Conservation (phyloP, 139 green algal genomes). For the Micromonas pusilla region DNA sequence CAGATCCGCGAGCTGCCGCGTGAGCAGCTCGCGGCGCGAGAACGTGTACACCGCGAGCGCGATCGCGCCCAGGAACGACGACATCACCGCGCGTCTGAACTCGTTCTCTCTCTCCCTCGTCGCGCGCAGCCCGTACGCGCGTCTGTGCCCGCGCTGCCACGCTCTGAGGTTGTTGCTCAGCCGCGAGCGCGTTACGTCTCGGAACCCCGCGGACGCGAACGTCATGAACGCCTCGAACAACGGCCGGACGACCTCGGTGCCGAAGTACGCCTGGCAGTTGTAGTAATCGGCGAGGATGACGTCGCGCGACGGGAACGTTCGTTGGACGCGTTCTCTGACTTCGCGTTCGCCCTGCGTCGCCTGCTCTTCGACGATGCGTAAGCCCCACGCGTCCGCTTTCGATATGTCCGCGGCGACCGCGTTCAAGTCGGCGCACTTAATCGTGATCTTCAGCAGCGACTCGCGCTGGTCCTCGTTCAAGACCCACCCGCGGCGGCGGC, state of each 20-base stretch:
- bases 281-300: not conserved
- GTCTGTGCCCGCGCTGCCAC: not conserved
- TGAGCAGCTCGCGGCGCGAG: not conserved
- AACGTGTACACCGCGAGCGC: not conserved
- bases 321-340: not conserved
- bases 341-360: not conserved
- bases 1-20: not conserved
- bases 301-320: not conserved
- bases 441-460: not conserved
- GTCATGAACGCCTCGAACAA: not conserved
- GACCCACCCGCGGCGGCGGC: no score
- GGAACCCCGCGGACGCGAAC: not conserved
- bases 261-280: not conserved
- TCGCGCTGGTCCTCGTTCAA: not conserved
- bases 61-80: not conserved
- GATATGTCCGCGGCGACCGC: not conserved
- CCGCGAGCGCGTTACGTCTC: not conserved
- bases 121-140: no score
- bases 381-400: not conserved
- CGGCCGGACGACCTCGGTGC: not conserved
- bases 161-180: not conserved
- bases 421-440: not conserved
- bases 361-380: not conserved
- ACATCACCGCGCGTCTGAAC: not conserved
- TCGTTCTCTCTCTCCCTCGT: not conserved